These are phyloP conservation scores for Hemisphaericaspora xylofermentans DNA, from an alignment of 1,139 yeast species.

Conservation along the genomic window DNA sequence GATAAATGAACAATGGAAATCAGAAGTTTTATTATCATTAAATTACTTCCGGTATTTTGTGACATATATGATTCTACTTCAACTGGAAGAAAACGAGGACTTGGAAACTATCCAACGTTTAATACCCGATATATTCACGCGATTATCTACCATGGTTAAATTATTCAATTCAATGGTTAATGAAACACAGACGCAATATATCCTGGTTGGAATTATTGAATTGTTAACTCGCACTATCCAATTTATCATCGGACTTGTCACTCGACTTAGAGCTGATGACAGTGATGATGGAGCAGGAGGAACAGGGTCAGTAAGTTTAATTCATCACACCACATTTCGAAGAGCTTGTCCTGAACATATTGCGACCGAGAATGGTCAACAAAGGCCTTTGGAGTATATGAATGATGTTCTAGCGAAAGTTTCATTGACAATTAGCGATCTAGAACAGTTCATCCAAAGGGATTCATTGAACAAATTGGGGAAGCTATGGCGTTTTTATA, in stretches of 20 bases:
- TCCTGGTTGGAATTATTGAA: conserved; percentile 31
- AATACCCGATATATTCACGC: conserved; percentile 24
- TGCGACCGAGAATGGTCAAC: not conserved
- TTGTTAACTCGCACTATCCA: conserved; percentile 34
- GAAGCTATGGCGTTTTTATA: conserved; percentile 44
- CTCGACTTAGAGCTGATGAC: conserved; percentile 25
- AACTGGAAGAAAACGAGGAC: conserved; percentile 33
- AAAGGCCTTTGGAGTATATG: not conserved
- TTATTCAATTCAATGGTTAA: conserved; percentile 12
- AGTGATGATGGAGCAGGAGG: conserved; percentile 9
- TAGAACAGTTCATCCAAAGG: conserved; percentile 17
- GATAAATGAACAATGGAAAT: conserved; percentile 17
- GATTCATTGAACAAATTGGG: conserved; percentile 27
- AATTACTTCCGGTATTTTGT: conserved; percentile 32
- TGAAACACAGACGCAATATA: conserved; percentile 22
- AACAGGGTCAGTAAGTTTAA: too few relatives aligned
- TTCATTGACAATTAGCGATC: not conserved
- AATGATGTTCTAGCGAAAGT: too few relatives aligned
- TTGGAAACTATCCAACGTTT: conserved; percentile 19
- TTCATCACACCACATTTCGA: not conserved
- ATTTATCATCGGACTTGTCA: conserved; percentile 35
- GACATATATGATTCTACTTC: conserved; percentile 33
- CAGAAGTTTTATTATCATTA: conserved; percentile 30
- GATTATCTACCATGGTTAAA: conserved; percentile 19
- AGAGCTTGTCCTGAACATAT: not conserved